A percentile compares a stretch with the other conserved stretches of the same genome.
These are phyloP conservation scores for Vitellaria paradoxa DNA, from an alignment of 179 eudicot species.

Conservation along the genomic window DNA sequence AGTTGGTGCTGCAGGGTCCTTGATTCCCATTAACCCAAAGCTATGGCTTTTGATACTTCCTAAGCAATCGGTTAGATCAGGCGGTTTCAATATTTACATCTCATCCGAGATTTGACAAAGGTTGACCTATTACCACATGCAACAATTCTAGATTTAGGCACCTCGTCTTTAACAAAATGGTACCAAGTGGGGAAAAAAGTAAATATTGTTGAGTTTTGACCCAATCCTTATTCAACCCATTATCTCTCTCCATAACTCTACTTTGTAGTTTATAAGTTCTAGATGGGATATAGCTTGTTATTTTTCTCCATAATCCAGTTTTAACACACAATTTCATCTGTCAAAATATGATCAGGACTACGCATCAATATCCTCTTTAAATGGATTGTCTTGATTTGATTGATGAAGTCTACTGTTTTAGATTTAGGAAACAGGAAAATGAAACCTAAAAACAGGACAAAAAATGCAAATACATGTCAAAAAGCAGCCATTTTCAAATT, in stretches of 20 bases:
- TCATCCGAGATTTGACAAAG: not conserved
- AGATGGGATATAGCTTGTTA: too few species aligned
- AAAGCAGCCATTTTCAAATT: not conserved
- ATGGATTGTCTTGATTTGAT: too few species aligned
- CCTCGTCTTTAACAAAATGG: not conserved
- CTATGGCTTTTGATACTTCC: not conserved
- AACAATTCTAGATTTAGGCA: not conserved
- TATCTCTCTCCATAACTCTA: too few species aligned
- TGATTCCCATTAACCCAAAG: not conserved
- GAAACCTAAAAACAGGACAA: constrained; percentile 5
- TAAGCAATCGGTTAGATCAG: not conserved
- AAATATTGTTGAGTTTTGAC: too few species aligned
- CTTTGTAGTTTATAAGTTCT: too few species aligned
- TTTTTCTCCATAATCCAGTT: not conserved
- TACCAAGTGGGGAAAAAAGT: not conserved
- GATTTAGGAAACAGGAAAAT: not conserved
- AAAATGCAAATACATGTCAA: not conserved
- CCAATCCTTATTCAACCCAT: too few species aligned
- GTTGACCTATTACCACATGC: not conserved
- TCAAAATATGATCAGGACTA: not conserved
- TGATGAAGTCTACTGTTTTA: not conserved
- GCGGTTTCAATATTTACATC: not conserved
- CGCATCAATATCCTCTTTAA: too few species aligned
- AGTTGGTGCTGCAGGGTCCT: not conserved
- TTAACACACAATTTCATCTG: not conserved